Evolutionary conservation across 768 basidiomycete genomes (phyloP).

Genomic region (Lactarius pseudohatsudake): DNA sequence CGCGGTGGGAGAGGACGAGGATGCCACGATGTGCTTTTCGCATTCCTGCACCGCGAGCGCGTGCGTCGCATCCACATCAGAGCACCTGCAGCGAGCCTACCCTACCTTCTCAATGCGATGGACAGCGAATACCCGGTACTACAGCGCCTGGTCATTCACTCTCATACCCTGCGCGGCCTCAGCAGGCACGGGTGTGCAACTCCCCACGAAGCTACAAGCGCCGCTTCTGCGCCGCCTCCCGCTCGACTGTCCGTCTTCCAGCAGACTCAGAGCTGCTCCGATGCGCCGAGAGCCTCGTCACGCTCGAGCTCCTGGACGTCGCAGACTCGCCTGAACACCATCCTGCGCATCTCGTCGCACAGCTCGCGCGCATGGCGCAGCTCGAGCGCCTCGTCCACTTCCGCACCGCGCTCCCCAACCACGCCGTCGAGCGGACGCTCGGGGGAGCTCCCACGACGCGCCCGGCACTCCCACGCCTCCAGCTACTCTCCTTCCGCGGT

Average conservation of each 20-base stretch:
- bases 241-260: not conserved
- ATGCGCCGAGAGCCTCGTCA: not conserved
- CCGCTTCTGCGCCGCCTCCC: too few relatives aligned
- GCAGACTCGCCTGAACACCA: not conserved
- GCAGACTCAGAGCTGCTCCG: not conserved
- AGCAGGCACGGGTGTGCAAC: not conserved
- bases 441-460: not conserved
- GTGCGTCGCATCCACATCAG: too few relatives aligned
- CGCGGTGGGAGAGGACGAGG: too few relatives aligned
- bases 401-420: not conserved
- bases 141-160: not conserved
- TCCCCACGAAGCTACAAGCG: not conserved
- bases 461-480: not conserved
- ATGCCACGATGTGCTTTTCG: too few relatives aligned
- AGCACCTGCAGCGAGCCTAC: not conserved
- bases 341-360: not conserved
- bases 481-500: not conserved
- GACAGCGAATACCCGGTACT: slow-evolving; percentile 6
- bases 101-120: not conserved
- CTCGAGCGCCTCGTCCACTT: slow-evolving; percentile 12
- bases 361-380: not conserved
- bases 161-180: not conserved
- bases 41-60: too few relatives aligned
- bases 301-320: not conserved
- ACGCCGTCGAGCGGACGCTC: not conserved